Evolutionary conservation across 1,284 basidiomycete genomes (phyloP).

Genomic region (Lentinus polychrous): DNA sequence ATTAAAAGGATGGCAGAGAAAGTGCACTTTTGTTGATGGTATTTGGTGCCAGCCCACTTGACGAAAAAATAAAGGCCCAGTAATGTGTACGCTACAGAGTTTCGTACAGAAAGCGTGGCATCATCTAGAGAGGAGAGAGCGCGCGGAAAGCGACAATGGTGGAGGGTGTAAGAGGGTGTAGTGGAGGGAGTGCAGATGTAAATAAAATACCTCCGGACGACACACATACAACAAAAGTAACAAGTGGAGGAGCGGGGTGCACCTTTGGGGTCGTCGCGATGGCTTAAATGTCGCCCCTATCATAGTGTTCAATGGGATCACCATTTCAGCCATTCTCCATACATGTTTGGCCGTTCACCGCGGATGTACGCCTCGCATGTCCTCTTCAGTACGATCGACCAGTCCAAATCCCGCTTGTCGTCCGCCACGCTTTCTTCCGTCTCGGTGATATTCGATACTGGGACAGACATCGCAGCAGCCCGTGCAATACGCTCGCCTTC

Average conservation of each 20-base stretch:
- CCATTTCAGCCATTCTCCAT: slow-evolving; percentile 80
- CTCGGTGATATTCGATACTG: slow-evolving; percentile 18
- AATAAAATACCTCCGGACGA: not conserved
- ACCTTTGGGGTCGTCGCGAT: not conserved
- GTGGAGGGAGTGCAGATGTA: not conserved
- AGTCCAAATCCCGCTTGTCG: slow-evolving; percentile 75
- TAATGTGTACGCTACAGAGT: too few relatives aligned
- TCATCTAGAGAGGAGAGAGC: not conserved
- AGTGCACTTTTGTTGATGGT: too few relatives aligned
- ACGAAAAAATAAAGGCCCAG: too few relatives aligned
- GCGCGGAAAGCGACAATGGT: not conserved
- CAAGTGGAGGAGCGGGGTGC: not conserved
- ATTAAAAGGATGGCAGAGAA: not conserved
- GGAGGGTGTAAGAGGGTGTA: not conserved
- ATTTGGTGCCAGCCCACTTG: too few relatives aligned
- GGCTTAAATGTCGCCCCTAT: not conserved
- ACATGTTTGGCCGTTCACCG: slow-evolving; percentile 87
- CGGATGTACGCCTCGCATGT: slow-evolving; percentile 87
- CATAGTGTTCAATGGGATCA: slow-evolving; percentile 24
- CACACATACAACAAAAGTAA: not conserved
- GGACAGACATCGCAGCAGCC: slow-evolving; percentile 20
- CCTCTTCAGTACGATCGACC: slow-evolving; percentile 86
- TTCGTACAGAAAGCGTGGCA: too few relatives aligned
- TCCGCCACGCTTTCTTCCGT: slow-evolving; percentile 33
- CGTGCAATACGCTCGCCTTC: slow-evolving; percentile 63